Percentiles rank a stretch among this genome's conserved stretches.
Evolutionary conservation across 1,139 yeast species (phyloP).

Genomic region (Suhomyces wounanorum): DNA sequence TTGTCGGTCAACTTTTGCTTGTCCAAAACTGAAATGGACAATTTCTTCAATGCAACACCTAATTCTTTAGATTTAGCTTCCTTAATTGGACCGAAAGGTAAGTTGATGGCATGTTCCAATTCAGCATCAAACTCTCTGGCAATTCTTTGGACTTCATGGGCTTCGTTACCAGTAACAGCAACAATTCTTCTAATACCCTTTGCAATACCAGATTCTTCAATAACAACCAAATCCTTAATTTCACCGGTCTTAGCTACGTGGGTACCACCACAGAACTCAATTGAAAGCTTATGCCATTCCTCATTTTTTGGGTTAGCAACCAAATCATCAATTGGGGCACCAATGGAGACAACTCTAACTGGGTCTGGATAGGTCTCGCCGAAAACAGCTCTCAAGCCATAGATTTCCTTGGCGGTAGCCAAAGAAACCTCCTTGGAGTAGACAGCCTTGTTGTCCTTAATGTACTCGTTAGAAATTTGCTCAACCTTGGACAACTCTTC

Average conservation of each 20-base stretch:
- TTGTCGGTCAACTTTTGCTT: constrained; percentile 75
- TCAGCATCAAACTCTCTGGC: constrained; percentile 70
- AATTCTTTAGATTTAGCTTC: constrained; percentile 80
- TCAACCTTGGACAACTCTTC: constrained; percentile 78
- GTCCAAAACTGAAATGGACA: constrained; percentile 77
- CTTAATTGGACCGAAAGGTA: constrained; percentile 67
- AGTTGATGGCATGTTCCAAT: constrained; percentile 57
- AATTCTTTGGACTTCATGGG: constrained; percentile 82
- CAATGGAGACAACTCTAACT: constrained; percentile 95
- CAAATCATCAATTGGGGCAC: constrained; percentile 83
- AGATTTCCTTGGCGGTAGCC: constrained; percentile 67
- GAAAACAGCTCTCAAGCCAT: constrained; percentile 93
- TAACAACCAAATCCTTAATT: constrained; percentile 82
- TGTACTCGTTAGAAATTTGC: constrained; percentile 67
- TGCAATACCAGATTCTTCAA: constrained; percentile 97
- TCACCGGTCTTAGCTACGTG: constrained; percentile 93
- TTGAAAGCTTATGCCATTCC: constrained; percentile 75
- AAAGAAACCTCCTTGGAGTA: constrained; percentile 83
- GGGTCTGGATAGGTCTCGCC: constrained; percentile 99
- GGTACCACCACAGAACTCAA: constrained; percentile 99
- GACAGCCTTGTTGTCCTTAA: constrained; percentile 69
- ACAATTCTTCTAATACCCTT: constrained; percentile 98
- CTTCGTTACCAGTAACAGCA: constrained; percentile 92
- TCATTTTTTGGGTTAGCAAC: constrained; percentile 66
- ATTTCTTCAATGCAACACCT: constrained; percentile 81